A percentile compares a stretch with the other conserved stretches of the same genome.
Evolutionary conservation across 73 alveolate genomes (phyloP).

Genomic region (Tetrahymena thermophila): DNA sequence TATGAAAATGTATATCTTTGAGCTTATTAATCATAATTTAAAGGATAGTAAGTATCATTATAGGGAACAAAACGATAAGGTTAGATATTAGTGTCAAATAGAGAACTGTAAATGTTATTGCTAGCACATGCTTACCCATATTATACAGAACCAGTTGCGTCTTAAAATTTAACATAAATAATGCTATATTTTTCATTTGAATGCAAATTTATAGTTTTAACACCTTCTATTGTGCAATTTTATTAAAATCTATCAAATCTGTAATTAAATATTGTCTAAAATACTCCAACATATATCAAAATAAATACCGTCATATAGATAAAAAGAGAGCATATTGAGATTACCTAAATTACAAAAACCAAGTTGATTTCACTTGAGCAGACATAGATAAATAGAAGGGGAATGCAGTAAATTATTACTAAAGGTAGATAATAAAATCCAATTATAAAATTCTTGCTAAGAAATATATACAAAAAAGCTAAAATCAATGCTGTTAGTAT

Average conservation of each 20-base stretch:
- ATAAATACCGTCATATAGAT: not conserved
- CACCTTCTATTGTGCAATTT: not conserved
- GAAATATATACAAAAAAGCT: not conserved
- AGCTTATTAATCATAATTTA: not conserved
- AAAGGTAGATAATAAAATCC: not conserved
- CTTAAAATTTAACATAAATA: not conserved
- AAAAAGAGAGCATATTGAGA: not conserved
- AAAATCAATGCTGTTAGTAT: not conserved
- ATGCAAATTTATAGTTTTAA: not conserved
- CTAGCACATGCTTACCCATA: not conserved
- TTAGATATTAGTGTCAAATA: not conserved
- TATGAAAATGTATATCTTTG: not conserved
- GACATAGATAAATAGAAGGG: not conserved
- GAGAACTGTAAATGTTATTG: not conserved
- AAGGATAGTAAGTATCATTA: not conserved
- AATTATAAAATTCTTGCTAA: not conserved
- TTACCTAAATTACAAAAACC: not conserved
- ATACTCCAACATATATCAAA: not conserved
- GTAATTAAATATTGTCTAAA: not conserved
- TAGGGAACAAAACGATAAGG: not conserved
- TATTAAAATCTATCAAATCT: not conserved
- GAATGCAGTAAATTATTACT: not conserved
- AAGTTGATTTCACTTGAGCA: not conserved
- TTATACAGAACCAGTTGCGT: not conserved
- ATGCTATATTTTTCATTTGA: not conserved